Percentiles rank a stretch among this genome's conserved stretches.
phyloP scores from a whole-genome alignment of 2,329 filamentous ascomycete species.

The Cercospora sesami region DNA sequence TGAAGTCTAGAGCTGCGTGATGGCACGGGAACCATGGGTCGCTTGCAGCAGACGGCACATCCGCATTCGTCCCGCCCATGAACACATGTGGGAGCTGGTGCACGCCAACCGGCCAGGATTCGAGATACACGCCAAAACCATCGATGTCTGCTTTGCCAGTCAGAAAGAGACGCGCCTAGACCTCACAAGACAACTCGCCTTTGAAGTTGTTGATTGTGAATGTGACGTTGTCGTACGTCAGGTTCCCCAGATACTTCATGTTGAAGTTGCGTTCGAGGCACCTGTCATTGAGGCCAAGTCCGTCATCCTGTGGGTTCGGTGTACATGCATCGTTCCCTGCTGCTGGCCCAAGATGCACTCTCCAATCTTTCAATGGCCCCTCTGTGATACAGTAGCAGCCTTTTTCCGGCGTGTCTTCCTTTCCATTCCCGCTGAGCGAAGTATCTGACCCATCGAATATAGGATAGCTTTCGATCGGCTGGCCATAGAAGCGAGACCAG shows the following conservation, averaged over 20 bases:
- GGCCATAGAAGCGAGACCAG: slow-evolving; percentile 7
- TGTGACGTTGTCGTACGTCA: slow-evolving; percentile 19
- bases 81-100: slow-evolving; percentile 44
- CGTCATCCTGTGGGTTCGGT: slow-evolving; percentile 30
- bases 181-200: background rate
- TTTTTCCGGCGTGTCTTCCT: slow-evolving; percentile 50
- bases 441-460: slow-evolving; percentile 40
- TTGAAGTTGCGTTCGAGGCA: slow-evolving; percentile 1
- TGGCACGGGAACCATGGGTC: slow-evolving; percentile 53
- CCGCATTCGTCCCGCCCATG: slow-evolving; percentile 47
- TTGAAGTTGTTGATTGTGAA: slow-evolving; percentile 11
- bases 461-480: slow-evolving; percentile 47
- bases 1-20: slow-evolving; percentile 46
- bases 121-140: slow-evolving; percentile 8
- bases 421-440: slow-evolving; percentile 49
- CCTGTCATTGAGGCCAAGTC: slow-evolving; percentile 21
- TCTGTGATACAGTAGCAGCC: slow-evolving; percentile 54
- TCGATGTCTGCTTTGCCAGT: slow-evolving; percentile 4
- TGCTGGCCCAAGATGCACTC: slow-evolving; percentile 33
- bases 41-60: slow-evolving; percentile 46
- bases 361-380: slow-evolving; percentile 52
- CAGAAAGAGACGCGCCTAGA: background rate
- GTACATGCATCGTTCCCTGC: slow-evolving; percentile 8
- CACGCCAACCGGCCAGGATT: slow-evolving; percentile 3
- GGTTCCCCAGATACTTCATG: background rate